These are phyloP conservation scores for Taphrina confusa DNA, from an alignment of 1,139 yeast genomes.

Conservation along the genomic window DNA sequence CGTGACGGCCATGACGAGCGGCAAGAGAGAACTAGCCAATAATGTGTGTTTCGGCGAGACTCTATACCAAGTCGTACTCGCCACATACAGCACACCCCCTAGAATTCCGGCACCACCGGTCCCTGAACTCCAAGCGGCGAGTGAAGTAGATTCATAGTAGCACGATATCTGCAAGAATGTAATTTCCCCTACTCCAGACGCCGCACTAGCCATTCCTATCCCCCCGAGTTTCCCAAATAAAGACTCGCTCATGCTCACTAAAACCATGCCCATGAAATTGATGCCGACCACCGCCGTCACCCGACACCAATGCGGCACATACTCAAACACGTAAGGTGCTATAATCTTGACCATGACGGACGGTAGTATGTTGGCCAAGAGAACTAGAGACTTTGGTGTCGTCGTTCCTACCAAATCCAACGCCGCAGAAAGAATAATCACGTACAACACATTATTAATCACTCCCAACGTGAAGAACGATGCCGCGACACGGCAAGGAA, in stretches of 20 bases:
- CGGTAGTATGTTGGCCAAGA: constrained; percentile 84
- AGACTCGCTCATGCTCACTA: constrained; percentile 52
- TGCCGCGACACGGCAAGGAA: constrained; percentile 42
- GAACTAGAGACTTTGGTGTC: constrained; percentile 81
- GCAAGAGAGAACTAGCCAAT: constrained; percentile 44
- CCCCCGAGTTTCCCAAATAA: constrained; percentile 55
- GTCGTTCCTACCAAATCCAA: constrained; percentile 75
- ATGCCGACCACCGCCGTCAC: constrained; percentile 58
- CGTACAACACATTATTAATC: constrained; percentile 83
- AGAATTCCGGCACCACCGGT: constrained; percentile 93
- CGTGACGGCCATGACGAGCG: constrained; percentile 51
- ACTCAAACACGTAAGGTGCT: constrained; percentile 55
- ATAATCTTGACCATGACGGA: constrained; percentile 67
- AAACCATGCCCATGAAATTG: constrained; percentile 74
- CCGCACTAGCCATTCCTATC: constrained; percentile 73
- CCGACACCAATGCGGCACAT: constrained; percentile 47
- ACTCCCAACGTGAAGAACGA: constrained; percentile 84
- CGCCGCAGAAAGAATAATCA: constrained; percentile 60
- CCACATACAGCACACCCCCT: constrained; percentile 60
- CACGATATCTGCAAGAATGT: constrained; percentile 86
- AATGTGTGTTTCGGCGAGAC: constrained; percentile 53
- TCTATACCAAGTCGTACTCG: constrained; percentile 58
- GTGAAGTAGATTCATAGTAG: constrained; percentile 52
- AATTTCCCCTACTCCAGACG: constrained; percentile 88
- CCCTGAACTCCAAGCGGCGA: constrained; percentile 89